A percentile compares a stretch with the other conserved stretches of the same genome.
These are phyloP conservation scores for Bromus sterilis DNA, from an alignment of 176 grass and related monocot species.

Conservation along the genomic window DNA sequence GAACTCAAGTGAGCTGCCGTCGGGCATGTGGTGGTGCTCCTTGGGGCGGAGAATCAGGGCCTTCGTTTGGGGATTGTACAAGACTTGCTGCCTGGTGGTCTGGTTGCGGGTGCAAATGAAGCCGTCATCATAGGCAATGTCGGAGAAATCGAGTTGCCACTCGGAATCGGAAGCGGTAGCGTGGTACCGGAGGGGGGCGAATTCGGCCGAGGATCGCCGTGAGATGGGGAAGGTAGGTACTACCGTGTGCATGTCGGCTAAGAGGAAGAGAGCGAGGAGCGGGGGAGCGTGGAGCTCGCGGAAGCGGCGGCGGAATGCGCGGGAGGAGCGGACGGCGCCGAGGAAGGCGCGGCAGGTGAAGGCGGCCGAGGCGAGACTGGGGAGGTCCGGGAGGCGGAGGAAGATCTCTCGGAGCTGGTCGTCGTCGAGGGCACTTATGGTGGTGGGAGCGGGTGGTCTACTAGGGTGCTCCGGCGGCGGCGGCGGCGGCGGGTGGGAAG, in stretches of 20 bases:
- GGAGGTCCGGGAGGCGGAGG: neutral
- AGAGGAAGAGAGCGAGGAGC: neutral
- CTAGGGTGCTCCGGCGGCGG: neutral
- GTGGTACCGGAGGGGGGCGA: neutral
- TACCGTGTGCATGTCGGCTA: too few relatives aligned
- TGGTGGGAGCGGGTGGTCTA: neutral
- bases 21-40: neutral
- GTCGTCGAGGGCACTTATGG: neutral
- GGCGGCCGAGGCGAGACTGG: neutral
- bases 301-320: neutral
- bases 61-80: neutral
- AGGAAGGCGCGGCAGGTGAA: neutral
- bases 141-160: neutral
- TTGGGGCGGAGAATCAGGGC: neutral
- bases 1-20: neutral
- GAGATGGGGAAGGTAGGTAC: too few relatives aligned
- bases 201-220: neutral
- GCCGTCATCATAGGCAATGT: neutral
- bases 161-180: neutral
- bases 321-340: neutral
- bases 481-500: neutral
- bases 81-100: neutral
- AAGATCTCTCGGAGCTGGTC: slow-evolving; percentile 1
- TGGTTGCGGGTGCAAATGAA: neutral
- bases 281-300: neutral